Base-by-base conservation (phyloP, 164 flowering plant genomes). In the Stephania yunnanensis region DNA sequence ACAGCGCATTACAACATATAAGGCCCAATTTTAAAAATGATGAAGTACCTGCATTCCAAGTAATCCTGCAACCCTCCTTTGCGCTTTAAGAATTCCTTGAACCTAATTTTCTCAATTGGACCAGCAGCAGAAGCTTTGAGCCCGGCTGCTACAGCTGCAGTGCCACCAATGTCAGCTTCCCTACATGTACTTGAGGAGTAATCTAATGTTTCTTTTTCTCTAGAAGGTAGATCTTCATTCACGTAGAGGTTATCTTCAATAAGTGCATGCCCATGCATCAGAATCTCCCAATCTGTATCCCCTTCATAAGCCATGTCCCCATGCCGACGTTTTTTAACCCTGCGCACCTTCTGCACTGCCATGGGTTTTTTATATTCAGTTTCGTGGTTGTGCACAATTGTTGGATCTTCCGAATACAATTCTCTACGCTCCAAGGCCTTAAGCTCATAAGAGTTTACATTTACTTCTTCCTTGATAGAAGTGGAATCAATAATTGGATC, bases 251-350 rank as follows among this genome's bases (percentile, higher is more conserved):
- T 77, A 75, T 74, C 80, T 63, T 74, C 86, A 69, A 86, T 81
- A 81, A 79, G 83, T 36, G 82, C 82, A 72, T 82, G 87, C 73
- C 79, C 94, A 66, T 85, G 86, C 67, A 86, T 75, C 80, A 95
- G 75, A 69, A 77, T 76, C 42, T 95, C 96, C 99, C 98, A 93
- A 81, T 87, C 95, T 76, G 79, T 84, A 84, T 96, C 98, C 64
- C 97, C 99, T 80, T 96, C 99, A 83, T 93, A 96, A 72, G 98
- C 91, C 99, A 96, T 96, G 81, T 94, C 97, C 25, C 87, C 87
- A 81, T 87, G 95, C 83, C 89, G 89, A 46, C 80, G 87, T 82
- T 84, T 96, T 82, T 83, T 93, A 44, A 83, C 65, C 73, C 80
- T 88, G 67, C 98, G 95, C 68, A 53, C 72, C 78, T 93, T 90